phyloP scores from a whole-genome alignment of 495 filamentous ascomycete species.

The Aspergillus sparsus region DNA sequence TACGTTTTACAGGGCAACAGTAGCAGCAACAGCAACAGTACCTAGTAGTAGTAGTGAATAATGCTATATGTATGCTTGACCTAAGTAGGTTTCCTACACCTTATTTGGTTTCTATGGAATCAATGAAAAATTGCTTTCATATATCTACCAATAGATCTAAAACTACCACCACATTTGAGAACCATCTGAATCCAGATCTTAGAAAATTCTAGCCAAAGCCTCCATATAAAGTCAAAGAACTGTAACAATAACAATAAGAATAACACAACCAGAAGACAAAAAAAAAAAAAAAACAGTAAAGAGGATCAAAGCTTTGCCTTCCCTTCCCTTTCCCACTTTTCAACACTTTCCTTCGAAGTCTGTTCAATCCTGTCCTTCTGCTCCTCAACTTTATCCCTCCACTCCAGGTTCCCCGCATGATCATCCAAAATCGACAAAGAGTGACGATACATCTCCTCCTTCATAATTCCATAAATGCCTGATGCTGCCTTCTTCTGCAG shows the following conservation, averaged over 20 bases:
- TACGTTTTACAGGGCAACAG: too few species aligned
- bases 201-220: too few species aligned
- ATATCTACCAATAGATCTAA: too few species aligned
- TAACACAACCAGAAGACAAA: background rate
- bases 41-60: too few species aligned
- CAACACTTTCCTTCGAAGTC: constrained; percentile 29
- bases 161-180: too few species aligned
- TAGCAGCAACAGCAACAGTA: too few species aligned
- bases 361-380: constrained; percentile 30
- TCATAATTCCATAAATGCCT: constrained; percentile 67
- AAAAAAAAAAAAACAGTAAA: background rate
- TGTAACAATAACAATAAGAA: background rate
- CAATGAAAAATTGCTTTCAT: too few species aligned
- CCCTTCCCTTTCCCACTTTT: constrained; percentile 45
- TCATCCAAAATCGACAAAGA: constrained; percentile 54
- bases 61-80: too few species aligned
- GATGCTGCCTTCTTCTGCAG: constrained; percentile 59
- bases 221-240: background rate
- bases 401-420: constrained; percentile 46
- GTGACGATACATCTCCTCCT: constrained; percentile 71
- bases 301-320: constrained; percentile 48
- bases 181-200: too few species aligned
- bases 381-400: constrained; percentile 40
- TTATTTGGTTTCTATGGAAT: too few species aligned
- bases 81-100: too few species aligned